Percentiles rank a stretch among this genome's conserved stretches.
phyloP scores from a whole-genome alignment of 108 stramenopile species.

The Asterionellopsis glacialis region DNA sequence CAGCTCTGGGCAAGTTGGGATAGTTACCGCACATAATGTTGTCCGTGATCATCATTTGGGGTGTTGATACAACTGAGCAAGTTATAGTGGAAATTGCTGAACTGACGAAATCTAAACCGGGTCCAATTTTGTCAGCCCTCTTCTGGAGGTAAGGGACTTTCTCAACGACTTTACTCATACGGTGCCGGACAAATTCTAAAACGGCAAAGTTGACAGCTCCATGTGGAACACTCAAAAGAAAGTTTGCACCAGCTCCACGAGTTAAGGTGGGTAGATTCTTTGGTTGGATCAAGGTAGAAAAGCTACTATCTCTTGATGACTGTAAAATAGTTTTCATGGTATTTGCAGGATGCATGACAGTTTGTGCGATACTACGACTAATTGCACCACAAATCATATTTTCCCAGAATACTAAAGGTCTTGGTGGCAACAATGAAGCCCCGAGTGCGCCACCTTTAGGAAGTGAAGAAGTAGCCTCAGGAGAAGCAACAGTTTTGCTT shows the following conservation, averaged over 20 bases:
- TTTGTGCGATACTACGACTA: slow-evolving; percentile 85
- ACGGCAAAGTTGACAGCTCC: slow-evolving; percentile 97
- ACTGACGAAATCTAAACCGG: slow-evolving; percentile 91
- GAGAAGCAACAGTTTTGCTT: no score
- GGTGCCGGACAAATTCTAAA: slow-evolving; percentile 75
- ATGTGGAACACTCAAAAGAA: slow-evolving; percentile 89
- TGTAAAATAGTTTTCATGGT: slow-evolving; percentile 96
- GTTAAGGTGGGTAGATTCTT: slow-evolving; percentile 59
- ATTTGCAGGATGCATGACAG: slow-evolving; percentile 86
- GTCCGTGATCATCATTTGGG: slow-evolving; percentile 95
- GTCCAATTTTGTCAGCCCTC: slow-evolving; percentile 47
- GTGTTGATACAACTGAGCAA: slow-evolving; percentile 88
- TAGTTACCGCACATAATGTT: slow-evolving; percentile 98
- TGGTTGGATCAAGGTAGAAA: slow-evolving; percentile 38
- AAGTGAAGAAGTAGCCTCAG: no score
- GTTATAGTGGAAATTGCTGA: slow-evolving; percentile 85
- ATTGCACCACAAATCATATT: slow-evolving; percentile 89
- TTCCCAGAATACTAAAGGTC: slow-evolving; percentile 66
- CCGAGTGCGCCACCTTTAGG: no score
- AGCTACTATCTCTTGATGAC: slow-evolving; percentile 14
- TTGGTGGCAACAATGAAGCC: slow-evolving; percentile 7
- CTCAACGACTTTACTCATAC: slow-evolving; percentile 52
- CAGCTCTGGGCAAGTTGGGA: slow-evolving; percentile 65
- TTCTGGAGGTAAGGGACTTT: slow-evolving; percentile 28
- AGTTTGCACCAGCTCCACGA: slow-evolving; percentile 93